Evolutionary conservation across 2,329 filamentous ascomycete species (phyloP), one percentile per base, ranked within the genome.

Genomic region (Colletotrichum sp.): DNA sequence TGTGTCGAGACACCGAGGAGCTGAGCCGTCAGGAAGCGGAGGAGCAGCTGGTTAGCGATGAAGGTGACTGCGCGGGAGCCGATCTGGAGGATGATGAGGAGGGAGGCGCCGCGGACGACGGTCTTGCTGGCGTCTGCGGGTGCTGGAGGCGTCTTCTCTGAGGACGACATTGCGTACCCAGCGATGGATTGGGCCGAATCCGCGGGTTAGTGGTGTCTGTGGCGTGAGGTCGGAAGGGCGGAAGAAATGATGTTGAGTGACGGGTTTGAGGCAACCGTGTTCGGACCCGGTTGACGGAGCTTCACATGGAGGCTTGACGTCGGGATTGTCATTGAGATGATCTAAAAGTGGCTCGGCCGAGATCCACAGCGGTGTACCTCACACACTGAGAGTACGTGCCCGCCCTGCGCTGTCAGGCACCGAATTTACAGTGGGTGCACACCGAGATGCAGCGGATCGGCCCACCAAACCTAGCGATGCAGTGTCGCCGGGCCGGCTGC

Each of bases 51-150:
- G 86, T 98, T 99, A 82, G 97, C 94, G 79, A 94, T 85, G 85
- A 99, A 99, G 28, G 96, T 98, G 78, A 98, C 87, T 71, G 93
- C 93, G 76, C 96, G 94, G n/a, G 96, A 98, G 60, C 90, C 90
- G 78, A 99, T 89, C 85, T 98, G 97, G 60, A 98, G 92, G 68
- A 95, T 87, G 82, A 99, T 98, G 79, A 99, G 91, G 81, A 97
- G 93, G 16, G 94, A 94, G 69, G 95, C 95, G 72, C 95, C 95
- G 75, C 92, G 91, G 68, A 95, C 90, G 77, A 84, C 85, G 69
- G 85, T 67, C 60, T 70, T 67, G 69, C 73, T 72, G 30, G 76
- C 73, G 30, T 76, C 68, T 44, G 55, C 67, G 15, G 57, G 28
- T 19, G 72, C 27, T 15, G 48, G 39, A 6, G 71, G 30, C 5